Percentiles rank a stretch among this genome's conserved stretches.
Evolutionary conservation across 2,329 filamentous ascomycete genomes (phyloP).

Genomic region (Myriosclerotinia duriaeana): DNA sequence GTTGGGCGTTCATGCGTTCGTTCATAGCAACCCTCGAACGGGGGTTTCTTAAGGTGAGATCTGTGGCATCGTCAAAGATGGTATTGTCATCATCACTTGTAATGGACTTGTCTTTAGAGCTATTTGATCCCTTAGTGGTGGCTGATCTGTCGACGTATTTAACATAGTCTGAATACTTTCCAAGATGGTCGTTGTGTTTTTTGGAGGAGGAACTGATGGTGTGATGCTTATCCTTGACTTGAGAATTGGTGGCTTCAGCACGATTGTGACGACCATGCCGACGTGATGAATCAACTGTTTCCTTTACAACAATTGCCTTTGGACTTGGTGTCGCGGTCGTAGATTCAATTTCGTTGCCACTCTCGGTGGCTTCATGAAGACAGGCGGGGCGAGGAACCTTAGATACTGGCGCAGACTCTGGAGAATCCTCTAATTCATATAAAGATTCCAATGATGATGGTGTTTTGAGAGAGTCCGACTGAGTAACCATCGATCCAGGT

Average conservation of each 20-base stretch:
- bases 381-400: not conserved
- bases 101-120: not conserved
- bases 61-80: constrained; percentile 4
- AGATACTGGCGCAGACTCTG: not conserved
- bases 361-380: constrained; percentile 5
- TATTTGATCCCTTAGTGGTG: not conserved
- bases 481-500: constrained; percentile 7
- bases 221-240: not conserved
- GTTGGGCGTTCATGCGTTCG: not conserved
- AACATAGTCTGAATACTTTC: not conserved
- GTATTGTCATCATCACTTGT: not conserved
- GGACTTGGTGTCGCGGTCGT: not conserved
- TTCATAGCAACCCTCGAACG: constrained; percentile 3
- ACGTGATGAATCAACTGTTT: not conserved
- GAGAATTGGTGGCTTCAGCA: not conserved
- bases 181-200: constrained; percentile 1
- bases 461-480: constrained; percentile 9
- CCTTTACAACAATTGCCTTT: constrained; percentile 1
- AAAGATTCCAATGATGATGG: not conserved
- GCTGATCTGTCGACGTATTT: not conserved
- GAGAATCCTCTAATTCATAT: not conserved
- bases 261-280: not conserved
- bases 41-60: constrained; percentile 13
- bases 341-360: constrained; percentile 17
- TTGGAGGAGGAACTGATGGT: not conserved